These are phyloP conservation scores for Clarireedia homoeocarpa DNA, from an alignment of 2,329 filamentous ascomycete species.

Conservation along the genomic window DNA sequence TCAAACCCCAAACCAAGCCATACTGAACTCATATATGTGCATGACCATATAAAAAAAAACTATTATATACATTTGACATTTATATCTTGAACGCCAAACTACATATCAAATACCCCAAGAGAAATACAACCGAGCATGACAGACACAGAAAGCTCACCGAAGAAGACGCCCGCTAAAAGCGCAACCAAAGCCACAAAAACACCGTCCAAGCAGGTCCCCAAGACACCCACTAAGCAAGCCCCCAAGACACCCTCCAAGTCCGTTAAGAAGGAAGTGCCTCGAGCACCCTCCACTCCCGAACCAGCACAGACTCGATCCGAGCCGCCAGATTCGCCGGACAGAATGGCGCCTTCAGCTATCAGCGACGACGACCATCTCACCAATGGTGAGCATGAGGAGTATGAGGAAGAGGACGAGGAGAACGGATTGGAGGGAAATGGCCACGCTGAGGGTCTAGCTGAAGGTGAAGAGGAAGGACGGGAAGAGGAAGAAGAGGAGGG, in stretches of 20 bases:
- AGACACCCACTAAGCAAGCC: neutral
- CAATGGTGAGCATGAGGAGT: constrained; percentile 7
- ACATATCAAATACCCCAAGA: too few species aligned
- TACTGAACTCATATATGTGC: neutral
- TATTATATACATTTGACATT: too few species aligned
- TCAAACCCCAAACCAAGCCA: neutral
- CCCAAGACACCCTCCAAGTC: neutral
- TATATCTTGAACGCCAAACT: too few species aligned
- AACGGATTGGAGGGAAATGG: constrained; percentile 3
- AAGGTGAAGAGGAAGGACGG: constrained; percentile 8
- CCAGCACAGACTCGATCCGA: constrained; percentile 8
- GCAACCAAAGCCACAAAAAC: neutral
- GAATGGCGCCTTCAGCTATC: constrained; percentile 6
- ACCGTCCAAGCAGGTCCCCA: neutral
- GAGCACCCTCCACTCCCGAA: constrained; percentile 5
- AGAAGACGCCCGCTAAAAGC: neutral
- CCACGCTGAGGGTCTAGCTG: neutral
- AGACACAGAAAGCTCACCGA: constrained; percentile 5
- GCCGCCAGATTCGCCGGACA: constrained; percentile 4
- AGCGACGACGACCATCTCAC: constrained; percentile 7
- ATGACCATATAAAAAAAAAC: neutral
- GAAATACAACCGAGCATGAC: constrained; percentile 1
- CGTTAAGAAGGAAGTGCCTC: neutral
- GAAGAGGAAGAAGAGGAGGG: neutral
- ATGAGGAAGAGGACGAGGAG: constrained; percentile 5